Base-by-base conservation (phyloP, 225 moss, liverwort and hornwort genomes). In the Sphagnum tenellum region DNA sequence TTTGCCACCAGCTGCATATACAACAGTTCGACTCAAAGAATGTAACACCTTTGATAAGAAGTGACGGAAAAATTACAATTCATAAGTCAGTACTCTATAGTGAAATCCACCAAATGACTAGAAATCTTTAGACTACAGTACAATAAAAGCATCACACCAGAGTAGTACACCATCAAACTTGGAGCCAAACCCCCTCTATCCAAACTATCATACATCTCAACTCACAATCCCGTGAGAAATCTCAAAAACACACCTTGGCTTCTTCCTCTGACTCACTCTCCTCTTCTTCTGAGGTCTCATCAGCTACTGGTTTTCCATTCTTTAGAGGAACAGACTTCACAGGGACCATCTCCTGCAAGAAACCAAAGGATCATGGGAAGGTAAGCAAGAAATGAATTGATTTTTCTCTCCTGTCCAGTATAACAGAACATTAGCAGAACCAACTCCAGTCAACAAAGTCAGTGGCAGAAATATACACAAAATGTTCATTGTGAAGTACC, bases 221-320 rank as follows among this genome's bases (percentile, higher is more conserved):
- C 14, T 48, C 10, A 13, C 48, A 63, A 29, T 44, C 7, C 14
- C 12, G 13, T 3, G 59, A 4, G 13, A n/a, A 44, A 44, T 59
- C 7, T 7, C 61, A 61, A 45, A 4, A 46, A 45, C 45, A 56
- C 67, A 82, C 82, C 79, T 79, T 74, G 8, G 67, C 71, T 59
- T 66, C 78, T 56, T 78, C 78, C 61, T 82, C 78, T 9, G 75
- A 75, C 2, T 76, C 82, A 3, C 81, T 78, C 29, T 29, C 29
- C 75, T 76, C 78, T 45, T 76, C 78, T 8, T 82, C 82, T 13
- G 78, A 76, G 66, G 69, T 74, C 10, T 72, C 69, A 46, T 69
- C 58, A 1, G 56, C 61, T 0, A 76, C 46, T n/a, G 51, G n/a
- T 55, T 82, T 76, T 0, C 76, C 82, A 29, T 82, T 82, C 57